Evolutionary conservation across 805 yeast genomes (phyloP), one percentile per base, ranked within the genome.

Genomic region (Candida silvicultrix): DNA sequence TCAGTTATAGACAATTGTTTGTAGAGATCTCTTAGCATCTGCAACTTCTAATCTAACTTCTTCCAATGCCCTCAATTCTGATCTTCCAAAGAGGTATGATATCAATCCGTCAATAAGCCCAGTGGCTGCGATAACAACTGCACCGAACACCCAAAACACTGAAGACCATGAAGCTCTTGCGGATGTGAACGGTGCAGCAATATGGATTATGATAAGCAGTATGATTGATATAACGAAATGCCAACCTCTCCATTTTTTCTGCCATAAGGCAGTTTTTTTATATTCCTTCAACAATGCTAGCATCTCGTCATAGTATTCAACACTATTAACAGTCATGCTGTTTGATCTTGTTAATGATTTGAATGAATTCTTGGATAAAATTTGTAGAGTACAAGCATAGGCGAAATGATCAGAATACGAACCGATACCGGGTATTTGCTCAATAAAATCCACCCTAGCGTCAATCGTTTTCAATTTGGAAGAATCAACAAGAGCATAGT

Each of bases 331-430:
- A 5, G 16, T 39, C 18, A 28, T 43, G 25, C 42, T 43, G 21
- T 45, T 36, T 45, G 45, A 40, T 41, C 50, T 28, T 37, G 29
- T 41, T 16, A 32, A 22, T 3, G 23, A 18, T 12, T 22, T 36
- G 21, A 40, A 20, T 34, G 40, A 25, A 21, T 22, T 39, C 19
- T 43, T 52, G 7, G 60, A 54, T 18, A 58, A 45, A 2, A 71
- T 48, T 41, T 68, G 60, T 38, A 79, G 54, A 1, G 70, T 64
- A 38, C 79, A 73, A 1, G 73, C 56, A 56, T 84, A 86, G 0
- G 92, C 99, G 71, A 94, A 94, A 68, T 94, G 99, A 60, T 94
- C 99, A 1, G 97, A 88, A 50, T 77, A 83, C 4, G 95, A 85
- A 23, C 95, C 89, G 1, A 86, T 70, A 1, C 68, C 72, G 0